phyloP scores from a whole-genome alignment of 2,329 filamentous ascomycete species.

The Beauveria medogensis region DNA sequence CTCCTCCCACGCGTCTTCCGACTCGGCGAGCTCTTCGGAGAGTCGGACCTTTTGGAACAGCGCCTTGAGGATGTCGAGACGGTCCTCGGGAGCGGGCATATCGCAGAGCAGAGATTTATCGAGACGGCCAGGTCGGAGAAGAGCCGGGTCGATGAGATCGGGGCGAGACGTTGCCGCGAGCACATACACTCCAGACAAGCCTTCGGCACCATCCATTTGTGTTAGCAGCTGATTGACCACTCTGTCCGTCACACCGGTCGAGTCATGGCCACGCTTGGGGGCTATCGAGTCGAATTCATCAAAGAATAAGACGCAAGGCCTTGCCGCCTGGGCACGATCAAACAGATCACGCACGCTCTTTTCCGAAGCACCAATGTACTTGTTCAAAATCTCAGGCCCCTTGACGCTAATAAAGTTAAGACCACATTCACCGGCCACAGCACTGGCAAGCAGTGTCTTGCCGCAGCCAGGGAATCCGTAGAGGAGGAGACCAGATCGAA shows the following conservation, averaged over 20 bases:
- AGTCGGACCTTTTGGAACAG: slow-evolving; percentile 77
- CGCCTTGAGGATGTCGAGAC: slow-evolving; percentile 79
- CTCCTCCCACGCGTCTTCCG: slow-evolving; percentile 53
- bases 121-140: slow-evolving; percentile 82
- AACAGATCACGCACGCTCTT: slow-evolving; percentile 95
- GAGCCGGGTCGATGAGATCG: slow-evolving; percentile 88
- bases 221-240: slow-evolving; percentile 98
- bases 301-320: slow-evolving; percentile 93
- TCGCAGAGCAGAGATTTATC: slow-evolving; percentile 92
- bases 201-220: slow-evolving; percentile 98
- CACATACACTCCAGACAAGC: slow-evolving; percentile 89
- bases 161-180: slow-evolving; percentile 89
- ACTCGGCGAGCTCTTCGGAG: slow-evolving; percentile 53
- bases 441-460: slow-evolving; percentile 90
- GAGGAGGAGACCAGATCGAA: slow-evolving; percentile 84
- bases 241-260: slow-evolving; percentile 94
- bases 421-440: slow-evolving; percentile 94
- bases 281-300: slow-evolving; percentile 98
- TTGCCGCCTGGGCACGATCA: slow-evolving; percentile 80
- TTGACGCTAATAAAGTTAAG: slow-evolving; percentile 99
- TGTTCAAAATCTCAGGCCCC: slow-evolving; percentile 95
- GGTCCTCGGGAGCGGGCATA: slow-evolving; percentile 71
- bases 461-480: slow-evolving; percentile 96
- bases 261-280: slow-evolving; percentile 93
- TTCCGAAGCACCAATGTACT: slow-evolving; percentile 96